Conservation (phyloP, 2,329 filamentous ascomycete species). For the Stenocarpella maydis region DNA sequence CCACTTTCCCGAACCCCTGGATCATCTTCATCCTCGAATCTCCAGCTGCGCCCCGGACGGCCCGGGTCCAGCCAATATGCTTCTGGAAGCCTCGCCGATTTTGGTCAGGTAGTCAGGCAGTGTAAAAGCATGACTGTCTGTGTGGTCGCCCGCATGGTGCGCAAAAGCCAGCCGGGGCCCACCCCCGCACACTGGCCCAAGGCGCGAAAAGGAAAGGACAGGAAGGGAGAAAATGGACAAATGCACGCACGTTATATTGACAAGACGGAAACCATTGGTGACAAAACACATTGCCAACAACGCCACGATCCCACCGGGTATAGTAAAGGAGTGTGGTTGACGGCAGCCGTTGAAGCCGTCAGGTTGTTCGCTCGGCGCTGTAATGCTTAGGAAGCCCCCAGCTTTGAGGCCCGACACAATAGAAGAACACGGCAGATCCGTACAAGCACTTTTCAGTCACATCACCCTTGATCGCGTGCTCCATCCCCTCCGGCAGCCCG, state of each 20-base stretch:
- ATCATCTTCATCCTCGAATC: conserved; percentile 30
- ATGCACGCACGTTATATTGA: conserved; percentile 32
- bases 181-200: conserved; percentile 29
- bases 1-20: conserved; percentile 33
- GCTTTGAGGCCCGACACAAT: conserved; percentile 3
- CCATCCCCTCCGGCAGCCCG: background rate
- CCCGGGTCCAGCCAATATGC: conserved; percentile 6
- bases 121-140: too few relatives aligned
- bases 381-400: conserved; percentile 11
- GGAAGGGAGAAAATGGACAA: conserved; percentile 15
- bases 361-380: conserved; percentile 6
- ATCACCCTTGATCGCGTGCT: background rate
- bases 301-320: conserved; percentile 30
- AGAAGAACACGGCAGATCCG: conserved; percentile 14
- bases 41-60: conserved; percentile 30
- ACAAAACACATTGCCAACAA: conserved; percentile 32
- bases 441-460: conserved; percentile 10
- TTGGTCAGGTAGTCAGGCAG: conserved; percentile 19
- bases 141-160: conserved; percentile 9
- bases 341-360: conserved; percentile 31
- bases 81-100: conserved; percentile 28
- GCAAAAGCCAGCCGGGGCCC: conserved; percentile 31
- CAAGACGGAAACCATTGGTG: conserved; percentile 22
- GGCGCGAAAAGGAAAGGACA: conserved; percentile 5
- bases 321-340: conserved; percentile 33